Evolutionary conservation across 768 basidiomycete species (phyloP), one percentile per base, ranked within the genome.

Genomic region (Pisolithus microcarpus): DNA sequence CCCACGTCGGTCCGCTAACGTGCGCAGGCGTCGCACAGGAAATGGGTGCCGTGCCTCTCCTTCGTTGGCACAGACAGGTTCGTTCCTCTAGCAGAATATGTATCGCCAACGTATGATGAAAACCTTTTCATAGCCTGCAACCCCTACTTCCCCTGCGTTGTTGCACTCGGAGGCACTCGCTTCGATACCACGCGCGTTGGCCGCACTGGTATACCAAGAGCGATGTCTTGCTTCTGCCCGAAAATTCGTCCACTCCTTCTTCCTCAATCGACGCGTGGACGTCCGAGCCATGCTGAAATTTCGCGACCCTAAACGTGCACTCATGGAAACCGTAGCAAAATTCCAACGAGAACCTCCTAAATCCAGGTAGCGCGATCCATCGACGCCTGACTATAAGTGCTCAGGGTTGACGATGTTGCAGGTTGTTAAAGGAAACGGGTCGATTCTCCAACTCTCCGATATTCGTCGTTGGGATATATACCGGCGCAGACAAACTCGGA

Each of bases 391-490:
- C 10, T 19, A 16, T 19, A 6, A 9, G 31, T 21, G 18, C 7
- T 21, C 4, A 21, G 11, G 4, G 47, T 57, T 38, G 55, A 3
- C 18, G 15, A 18, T 11, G 23, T 43, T 15, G 31, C 52, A 93
- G 92, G 65, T 68, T 99, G 49, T 71, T 99, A 52, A 91, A 87
- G 62, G 94, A 97, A 67, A 92, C 93, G 0, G 96, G 96, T 62
- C 85, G 93, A 43, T 83, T 82, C 57, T 87, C 91, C 1, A 88
- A 89, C 43, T 44, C 91, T 3, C 94, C 96, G 1, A 78, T 94
- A 37, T 99, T 87, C 66, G 87, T 96, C n/a, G 86, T 95, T n/a
- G 96, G 92, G 16, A 86, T 96, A 52, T 98, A 80, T 65, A 89
- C 83, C 21, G 91, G 83, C 38, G 74, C 70, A 52, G 89, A 81